A percentile compares a stretch with the other conserved stretches of the same genome.
These are phyloP conservation scores for Collybiopsis confluens DNA, from an alignment of 768 basidiomycete species.

Conservation along the genomic window DNA sequence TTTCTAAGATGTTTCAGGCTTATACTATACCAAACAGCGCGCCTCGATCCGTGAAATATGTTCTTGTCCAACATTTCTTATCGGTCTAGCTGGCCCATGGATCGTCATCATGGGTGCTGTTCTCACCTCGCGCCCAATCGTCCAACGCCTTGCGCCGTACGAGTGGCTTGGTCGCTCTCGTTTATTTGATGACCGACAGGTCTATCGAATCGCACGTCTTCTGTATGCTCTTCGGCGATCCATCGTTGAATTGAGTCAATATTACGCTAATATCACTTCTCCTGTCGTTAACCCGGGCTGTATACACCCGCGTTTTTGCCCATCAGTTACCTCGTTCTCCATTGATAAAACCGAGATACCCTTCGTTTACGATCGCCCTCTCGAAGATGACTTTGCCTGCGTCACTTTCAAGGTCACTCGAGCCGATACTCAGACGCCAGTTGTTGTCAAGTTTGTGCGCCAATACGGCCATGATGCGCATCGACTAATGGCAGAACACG, in stretches of 20 bases:
- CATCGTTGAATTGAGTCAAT: constrained; percentile 10
- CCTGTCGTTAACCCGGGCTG: not conserved
- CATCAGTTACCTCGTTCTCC: constrained; percentile 15
- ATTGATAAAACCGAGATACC: not conserved
- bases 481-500: constrained; percentile 15
- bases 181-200: constrained; percentile 16
- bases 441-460: constrained; percentile 30
- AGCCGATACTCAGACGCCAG: constrained; percentile 3
- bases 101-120: constrained; percentile 29
- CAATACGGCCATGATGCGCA: constrained; percentile 23
- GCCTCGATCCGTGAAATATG: constrained; percentile 9
- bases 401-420: constrained; percentile 18
- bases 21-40: constrained; percentile 12
- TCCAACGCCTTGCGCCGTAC: constrained; percentile 30
- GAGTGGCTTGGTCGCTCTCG: constrained; percentile 23
- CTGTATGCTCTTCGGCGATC: constrained; percentile 21
- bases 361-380: constrained; percentile 18
- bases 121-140: constrained; percentile 18
- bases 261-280: constrained; percentile 16
- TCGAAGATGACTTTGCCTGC: constrained; percentile 16
- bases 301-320: constrained; percentile 19
- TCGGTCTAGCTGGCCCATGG: constrained; percentile 28
- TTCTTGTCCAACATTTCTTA: constrained; percentile 28
- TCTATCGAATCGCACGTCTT: constrained; percentile 15
- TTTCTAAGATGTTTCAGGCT: not conserved